Percentiles rank a stretch among this genome's conserved stretches.
These are phyloP conservation scores for Lachnellula subtilissima DNA, from an alignment of 2,329 filamentous ascomycete species.

Conservation along the genomic window DNA sequence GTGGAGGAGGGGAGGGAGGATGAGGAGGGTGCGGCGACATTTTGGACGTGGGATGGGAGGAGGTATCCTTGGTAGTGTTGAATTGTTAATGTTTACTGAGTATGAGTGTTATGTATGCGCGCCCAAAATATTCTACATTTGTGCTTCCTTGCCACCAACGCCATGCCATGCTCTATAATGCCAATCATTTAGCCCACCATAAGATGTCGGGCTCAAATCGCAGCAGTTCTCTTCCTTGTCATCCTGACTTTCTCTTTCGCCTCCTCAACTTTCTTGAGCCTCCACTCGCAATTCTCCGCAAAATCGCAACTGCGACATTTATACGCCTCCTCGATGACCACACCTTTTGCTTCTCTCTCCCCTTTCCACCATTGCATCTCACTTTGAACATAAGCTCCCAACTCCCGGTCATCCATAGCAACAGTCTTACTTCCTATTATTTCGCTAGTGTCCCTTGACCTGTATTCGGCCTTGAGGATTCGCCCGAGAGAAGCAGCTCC, in stretches of 20 bases:
- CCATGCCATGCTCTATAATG: neutral
- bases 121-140: neutral
- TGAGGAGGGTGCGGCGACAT: constrained; percentile 17
- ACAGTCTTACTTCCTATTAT: constrained; percentile 57
- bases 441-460: constrained; percentile 40
- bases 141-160: neutral
- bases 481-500: constrained; percentile 50
- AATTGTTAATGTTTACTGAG: neutral
- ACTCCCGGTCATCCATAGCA: constrained; percentile 56
- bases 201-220: constrained; percentile 3
- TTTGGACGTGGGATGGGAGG: constrained; percentile 23
- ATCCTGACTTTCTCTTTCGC: constrained; percentile 29
- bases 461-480: constrained; percentile 54
- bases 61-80: constrained; percentile 18
- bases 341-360: constrained; percentile 65
- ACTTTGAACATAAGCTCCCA: constrained; percentile 62
- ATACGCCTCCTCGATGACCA: constrained; percentile 77
- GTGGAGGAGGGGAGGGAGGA: neutral
- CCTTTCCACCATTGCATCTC: constrained; percentile 89
- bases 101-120: neutral
- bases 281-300: constrained; percentile 72
- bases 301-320: constrained; percentile 89
- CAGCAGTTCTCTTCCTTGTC: constrained; percentile 10
- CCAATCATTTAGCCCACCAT: neutral
- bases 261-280: constrained; percentile 63